Evolutionary conservation across 768 basidiomycete genomes (phyloP), one percentile per base, ranked within the genome.

Genomic region (Guyanaporus albipodus): DNA sequence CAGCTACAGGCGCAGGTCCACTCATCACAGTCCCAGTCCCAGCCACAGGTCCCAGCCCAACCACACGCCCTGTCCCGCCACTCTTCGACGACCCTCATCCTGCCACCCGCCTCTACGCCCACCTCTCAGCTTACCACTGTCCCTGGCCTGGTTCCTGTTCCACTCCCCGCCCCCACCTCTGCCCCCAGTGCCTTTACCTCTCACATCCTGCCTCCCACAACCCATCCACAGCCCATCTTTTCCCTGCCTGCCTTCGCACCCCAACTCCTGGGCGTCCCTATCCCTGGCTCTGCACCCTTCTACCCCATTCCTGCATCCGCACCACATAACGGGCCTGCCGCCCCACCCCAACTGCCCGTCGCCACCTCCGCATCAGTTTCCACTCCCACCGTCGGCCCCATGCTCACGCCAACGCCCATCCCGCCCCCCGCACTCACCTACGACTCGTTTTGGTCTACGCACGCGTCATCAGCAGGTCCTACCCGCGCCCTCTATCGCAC

Each of bases 381-480:
- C 28, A 18, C 28, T 12, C 19, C 56, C 1, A 24, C 35, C 21
- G 1, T 28, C 32, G 22, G 17, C 1, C 38, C 54, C 9, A 8
- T 52, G 33, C 19, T 49, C 8, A 32, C 45, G 3, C n/a, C 37
- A 5, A 7, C 41, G 11, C 27, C 55, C 4, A 49, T 53, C 50
- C 33, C 50, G n/a, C 60, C 69, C 9, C 7, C 44, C 8, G 59
- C 70, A 10, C 64, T 80, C 35, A 79, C 80, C 3, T 82, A 82
- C 53, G 81, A 82, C 56, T 78, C 77, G 0, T 83, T 82, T 55
- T 83, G 79, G 81, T 79, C 80, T 2, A 70, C 77, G 7, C 78
- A 80, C 49, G 64, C 75, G 17, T 60, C 67, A 0, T 54, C 63
- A 4, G 15, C 57, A 2, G 60, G 62, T 7, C 26, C 57, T 4